phyloP scores from a whole-genome alignment of 352 stramenopile species.

The Phytophthora ramorum region DNA sequence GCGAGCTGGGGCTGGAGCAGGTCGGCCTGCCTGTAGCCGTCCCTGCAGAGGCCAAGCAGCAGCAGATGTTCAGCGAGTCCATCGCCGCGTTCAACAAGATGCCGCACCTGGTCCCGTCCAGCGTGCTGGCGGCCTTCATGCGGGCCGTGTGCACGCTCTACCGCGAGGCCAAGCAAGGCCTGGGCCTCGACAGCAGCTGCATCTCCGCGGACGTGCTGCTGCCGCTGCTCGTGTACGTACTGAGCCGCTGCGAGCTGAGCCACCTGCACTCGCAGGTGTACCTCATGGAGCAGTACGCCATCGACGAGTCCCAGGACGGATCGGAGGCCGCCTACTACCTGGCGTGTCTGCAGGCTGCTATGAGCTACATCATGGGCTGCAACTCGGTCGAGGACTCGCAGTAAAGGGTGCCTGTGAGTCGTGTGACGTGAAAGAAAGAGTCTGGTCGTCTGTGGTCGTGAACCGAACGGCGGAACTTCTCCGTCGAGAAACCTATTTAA shows the following conservation, averaged over 20 bases:
- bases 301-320: constrained; percentile 71
- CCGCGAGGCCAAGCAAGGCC: constrained; percentile 52
- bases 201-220: constrained; percentile 85
- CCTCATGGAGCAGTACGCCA: constrained; percentile 80
- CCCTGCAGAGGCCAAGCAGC: constrained; percentile 19
- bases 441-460: constrained; percentile 17
- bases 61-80: constrained; percentile 55
- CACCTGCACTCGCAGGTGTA: constrained; percentile 83
- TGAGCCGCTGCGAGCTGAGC: constrained; percentile 71
- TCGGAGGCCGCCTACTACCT: constrained; percentile 87
- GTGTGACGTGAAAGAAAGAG: constrained; percentile 12
- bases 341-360: constrained; percentile 77
- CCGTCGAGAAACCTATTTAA: constrained; percentile 42
- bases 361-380: constrained; percentile 80
- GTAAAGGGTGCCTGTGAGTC: constrained; percentile 11
- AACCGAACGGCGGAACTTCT: constrained; percentile 28
- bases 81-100: constrained; percentile 77
- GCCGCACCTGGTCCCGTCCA: constrained; percentile 75
- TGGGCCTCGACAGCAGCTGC: constrained; percentile 54
- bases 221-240: constrained; percentile 76
- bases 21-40: constrained; percentile 63
- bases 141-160: constrained; percentile 74
- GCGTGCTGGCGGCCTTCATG: constrained; percentile 68
- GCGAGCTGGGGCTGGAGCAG: constrained; percentile 52
- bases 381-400: constrained; percentile 21